Evolutionary conservation across 495 filamentous ascomycete genomes (phyloP).

Genomic region (Neurospora africana): DNA sequence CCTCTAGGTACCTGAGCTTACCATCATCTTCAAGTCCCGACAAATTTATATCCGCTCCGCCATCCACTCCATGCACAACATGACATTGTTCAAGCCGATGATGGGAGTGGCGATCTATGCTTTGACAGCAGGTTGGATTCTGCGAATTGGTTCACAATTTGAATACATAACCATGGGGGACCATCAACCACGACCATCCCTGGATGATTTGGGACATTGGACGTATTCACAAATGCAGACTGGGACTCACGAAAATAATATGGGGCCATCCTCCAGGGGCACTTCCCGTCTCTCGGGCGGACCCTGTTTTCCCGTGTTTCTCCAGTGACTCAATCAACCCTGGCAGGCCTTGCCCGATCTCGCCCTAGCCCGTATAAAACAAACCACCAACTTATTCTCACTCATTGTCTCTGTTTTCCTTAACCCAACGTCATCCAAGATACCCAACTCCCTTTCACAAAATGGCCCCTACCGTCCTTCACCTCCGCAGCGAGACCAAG

Average conservation of each 20-base stretch:
- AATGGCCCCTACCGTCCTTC: slow-evolving; percentile 33
- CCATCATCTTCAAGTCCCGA: neutral
- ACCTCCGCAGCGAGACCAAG: slow-evolving; percentile 40
- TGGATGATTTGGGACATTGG: neutral
- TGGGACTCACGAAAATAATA: neutral
- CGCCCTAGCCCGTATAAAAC: neutral
- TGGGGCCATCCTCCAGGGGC: neutral
- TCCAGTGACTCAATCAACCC: neutral
- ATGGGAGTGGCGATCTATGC: neutral
- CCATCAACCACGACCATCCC: neutral
- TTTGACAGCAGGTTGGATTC: neutral
- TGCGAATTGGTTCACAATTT: neutral
- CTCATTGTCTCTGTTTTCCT: neutral
- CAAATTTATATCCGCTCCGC: neutral
- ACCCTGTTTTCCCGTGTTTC: neutral
- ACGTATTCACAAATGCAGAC: neutral
- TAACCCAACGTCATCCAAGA: neutral
- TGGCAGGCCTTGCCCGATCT: neutral
- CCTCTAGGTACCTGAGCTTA: neutral
- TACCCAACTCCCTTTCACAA: neutral
- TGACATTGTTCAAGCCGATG: neutral
- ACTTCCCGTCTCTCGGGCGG: neutral
- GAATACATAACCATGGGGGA: too few relatives aligned
- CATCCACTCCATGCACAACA: neutral
- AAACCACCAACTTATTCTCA: neutral